Evolutionary conservation across 1,284 basidiomycete species (phyloP), one percentile per base, ranked within the genome.

Genomic region (Tilletia indica): DNA sequence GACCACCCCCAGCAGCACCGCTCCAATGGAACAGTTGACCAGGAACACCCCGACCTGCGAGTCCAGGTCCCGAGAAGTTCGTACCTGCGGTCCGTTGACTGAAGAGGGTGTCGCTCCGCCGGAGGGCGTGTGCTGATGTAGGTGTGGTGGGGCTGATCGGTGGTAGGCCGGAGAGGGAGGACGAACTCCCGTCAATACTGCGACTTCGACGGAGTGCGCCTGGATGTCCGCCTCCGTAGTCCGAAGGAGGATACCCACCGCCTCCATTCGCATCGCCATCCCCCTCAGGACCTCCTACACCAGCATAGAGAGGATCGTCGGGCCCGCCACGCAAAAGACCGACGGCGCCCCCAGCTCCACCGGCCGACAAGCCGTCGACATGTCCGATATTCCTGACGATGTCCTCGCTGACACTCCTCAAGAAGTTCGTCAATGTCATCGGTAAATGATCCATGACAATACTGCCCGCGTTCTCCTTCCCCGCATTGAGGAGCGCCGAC

Each of bases 391-490:
- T 73, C 4, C 68, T 67, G 39, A 78, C 73, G 16, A 77, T 68
- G 11, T 73, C 75, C 2, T 70, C 71, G 61, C 75, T 77, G 5
- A 73, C 74, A 9, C 61, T 68, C 12, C 72, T 64, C 21, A 77
- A 58, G 42, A 83, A 82, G 67, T 74, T 77, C 16, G 82, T 78
- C 42, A 83, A 76, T 21, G 77, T 80, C 70, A 83, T 74, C 19
- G 80, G 77, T 19, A 83, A 68, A 42, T 81, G 82, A 63, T 83
- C 82, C 63, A 83, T 74, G 51, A 83, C 74, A 63, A 83, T 77
- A 39, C 76, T 34, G 2, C 51, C 48, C 8, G 61, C 61, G n/a
- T 64, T 78, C 54, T 80, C 76, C 73, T 82, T 82, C 49, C 74
- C 78, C 34, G 78, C 72, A 39, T 83, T 64, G 31, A 64, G 61